A percentile compares a stretch with the other conserved stretches of the same genome.
Conservation (phyloP, 495 filamentous ascomycete species). For the Penicillium paxilli region DNA sequence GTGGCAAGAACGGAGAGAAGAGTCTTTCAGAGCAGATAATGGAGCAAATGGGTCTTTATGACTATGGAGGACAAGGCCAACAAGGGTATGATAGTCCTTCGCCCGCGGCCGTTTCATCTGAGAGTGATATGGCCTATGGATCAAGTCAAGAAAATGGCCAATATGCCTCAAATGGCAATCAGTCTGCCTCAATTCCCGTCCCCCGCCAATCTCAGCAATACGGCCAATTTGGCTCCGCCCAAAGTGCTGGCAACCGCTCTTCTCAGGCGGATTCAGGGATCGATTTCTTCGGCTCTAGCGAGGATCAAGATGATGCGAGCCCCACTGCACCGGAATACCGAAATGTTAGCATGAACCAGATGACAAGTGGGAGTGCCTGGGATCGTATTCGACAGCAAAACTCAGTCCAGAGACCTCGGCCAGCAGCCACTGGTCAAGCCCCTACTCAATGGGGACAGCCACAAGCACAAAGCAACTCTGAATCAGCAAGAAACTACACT, state of each 20-base stretch:
- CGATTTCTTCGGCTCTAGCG: slow-evolving; percentile 23
- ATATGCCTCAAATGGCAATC: background rate
- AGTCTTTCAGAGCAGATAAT: slow-evolving; percentile 2
- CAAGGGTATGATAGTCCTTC: slow-evolving; percentile 4
- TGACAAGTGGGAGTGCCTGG: slow-evolving; percentile 35
- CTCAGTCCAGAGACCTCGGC: slow-evolving; percentile 1
- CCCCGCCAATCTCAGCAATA: background rate
- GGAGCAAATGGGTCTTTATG: background rate
- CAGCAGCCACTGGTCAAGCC: slow-evolving; percentile 8
- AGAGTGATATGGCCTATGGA: slow-evolving; percentile 1
- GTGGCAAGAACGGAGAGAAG: background rate
- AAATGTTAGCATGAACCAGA: slow-evolving; percentile 12
- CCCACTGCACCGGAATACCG: slow-evolving; percentile 40
- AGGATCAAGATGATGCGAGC: slow-evolving; percentile 43
- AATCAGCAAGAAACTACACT: background rate
- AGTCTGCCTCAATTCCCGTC: background rate
- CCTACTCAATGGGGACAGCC: slow-evolving; percentile 6
- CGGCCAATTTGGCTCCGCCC: background rate
- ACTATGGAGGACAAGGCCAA: slow-evolving; percentile 2
- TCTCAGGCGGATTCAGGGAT: background rate
- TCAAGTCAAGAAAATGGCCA: background rate
- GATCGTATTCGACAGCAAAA: slow-evolving; percentile 41
- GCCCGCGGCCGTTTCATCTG: background rate
- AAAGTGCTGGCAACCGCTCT: slow-evolving; percentile 1
- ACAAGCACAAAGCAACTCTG: slow-evolving; percentile 1